Evolutionary conservation across 2,329 filamentous ascomycete genomes (phyloP).

Genomic region (Aspergillus sp.): DNA sequence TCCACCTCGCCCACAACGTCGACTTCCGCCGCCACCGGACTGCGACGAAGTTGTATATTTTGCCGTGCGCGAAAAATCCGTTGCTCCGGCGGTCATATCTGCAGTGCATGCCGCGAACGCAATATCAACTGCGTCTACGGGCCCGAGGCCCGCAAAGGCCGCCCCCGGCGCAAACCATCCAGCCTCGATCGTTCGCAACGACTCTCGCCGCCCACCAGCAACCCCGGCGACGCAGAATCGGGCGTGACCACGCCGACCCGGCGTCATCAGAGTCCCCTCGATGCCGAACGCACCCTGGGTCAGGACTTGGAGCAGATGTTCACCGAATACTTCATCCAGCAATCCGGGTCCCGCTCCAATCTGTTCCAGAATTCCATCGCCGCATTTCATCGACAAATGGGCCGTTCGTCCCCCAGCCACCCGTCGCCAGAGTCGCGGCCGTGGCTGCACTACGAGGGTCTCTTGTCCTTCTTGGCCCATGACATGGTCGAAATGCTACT

Average conservation of each 20-base stretch:
- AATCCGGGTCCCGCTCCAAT: not conserved
- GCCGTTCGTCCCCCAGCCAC: not conserved
- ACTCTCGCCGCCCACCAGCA: not conserved
- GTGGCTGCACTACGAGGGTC: not conserved
- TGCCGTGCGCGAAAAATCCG: slow-evolving; percentile 5
- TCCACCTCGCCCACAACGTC: not conserved
- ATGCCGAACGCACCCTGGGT: not conserved
- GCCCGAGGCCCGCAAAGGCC: slow-evolving; percentile 1
- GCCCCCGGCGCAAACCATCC: not conserved
- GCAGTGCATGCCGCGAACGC: slow-evolving; percentile 2
- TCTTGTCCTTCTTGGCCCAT: slow-evolving; percentile 1
- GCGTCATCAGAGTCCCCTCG: not conserved
- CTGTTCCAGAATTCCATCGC: slow-evolving; percentile 2
- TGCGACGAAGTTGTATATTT: slow-evolving; percentile 4
- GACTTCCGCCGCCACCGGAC: not conserved
- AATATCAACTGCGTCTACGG: slow-evolving; percentile 4
- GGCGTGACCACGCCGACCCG: not conserved
- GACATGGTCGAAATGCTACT: not conserved
- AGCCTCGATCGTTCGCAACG: not conserved
- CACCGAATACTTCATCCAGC: slow-evolving; percentile 1
- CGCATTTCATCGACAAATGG: not conserved
- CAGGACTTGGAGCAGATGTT: slow-evolving; percentile 4
- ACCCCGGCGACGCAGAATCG: not conserved
- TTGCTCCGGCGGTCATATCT: slow-evolving; percentile 4
- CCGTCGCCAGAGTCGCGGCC: not conserved